These are phyloP conservation scores for Termitomyces heimii DNA, from an alignment of 768 basidiomycete species.

Conservation along the genomic window DNA sequence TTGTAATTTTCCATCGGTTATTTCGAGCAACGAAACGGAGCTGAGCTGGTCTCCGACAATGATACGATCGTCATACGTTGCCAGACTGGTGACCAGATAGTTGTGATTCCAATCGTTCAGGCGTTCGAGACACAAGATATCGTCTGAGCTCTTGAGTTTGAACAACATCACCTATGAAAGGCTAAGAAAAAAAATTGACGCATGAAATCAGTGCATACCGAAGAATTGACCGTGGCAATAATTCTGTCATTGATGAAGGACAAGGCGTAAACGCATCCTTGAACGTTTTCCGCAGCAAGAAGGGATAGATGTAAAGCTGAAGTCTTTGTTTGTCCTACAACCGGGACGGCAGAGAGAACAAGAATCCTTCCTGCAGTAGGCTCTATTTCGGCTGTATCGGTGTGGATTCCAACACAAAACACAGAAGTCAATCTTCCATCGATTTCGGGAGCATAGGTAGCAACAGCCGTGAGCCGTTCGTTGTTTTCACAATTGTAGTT, in stretches of 20 bases:
- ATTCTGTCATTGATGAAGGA: slow-evolving; percentile 43
- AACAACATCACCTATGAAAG: slow-evolving; percentile 36
- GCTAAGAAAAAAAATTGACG: neutral
- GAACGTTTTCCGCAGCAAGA: slow-evolving; percentile 37
- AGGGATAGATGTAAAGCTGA: slow-evolving; percentile 27
- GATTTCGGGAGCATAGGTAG: slow-evolving; percentile 26
- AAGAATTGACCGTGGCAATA: slow-evolving; percentile 69
- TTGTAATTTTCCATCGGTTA: slow-evolving; percentile 36
- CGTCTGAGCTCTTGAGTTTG: slow-evolving; percentile 22
- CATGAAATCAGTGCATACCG: slow-evolving; percentile 39
- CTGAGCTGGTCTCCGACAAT: slow-evolving; percentile 77
- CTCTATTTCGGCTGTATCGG: slow-evolving; percentile 39
- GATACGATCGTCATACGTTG: slow-evolving; percentile 45
- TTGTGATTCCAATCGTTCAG: slow-evolving; percentile 74
- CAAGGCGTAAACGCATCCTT: slow-evolving; percentile 69
- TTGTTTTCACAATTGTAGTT: slow-evolving; percentile 41
- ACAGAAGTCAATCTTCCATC: slow-evolving; percentile 28
- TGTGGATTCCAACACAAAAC: slow-evolving; percentile 47
- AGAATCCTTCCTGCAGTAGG: slow-evolving; percentile 56
- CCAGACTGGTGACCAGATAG: slow-evolving; percentile 69
- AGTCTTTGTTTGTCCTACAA: slow-evolving; percentile 16
- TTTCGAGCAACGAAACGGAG: slow-evolving; percentile 66
- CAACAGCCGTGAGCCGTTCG: slow-evolving; percentile 61
- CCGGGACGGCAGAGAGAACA: slow-evolving; percentile 38
- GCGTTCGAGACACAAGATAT: slow-evolving; percentile 25